Evolutionary conservation across 2,329 filamentous ascomycete genomes (phyloP), one percentile per base, ranked within the genome.

Genomic region (Sordariomycetes sp.): DNA sequence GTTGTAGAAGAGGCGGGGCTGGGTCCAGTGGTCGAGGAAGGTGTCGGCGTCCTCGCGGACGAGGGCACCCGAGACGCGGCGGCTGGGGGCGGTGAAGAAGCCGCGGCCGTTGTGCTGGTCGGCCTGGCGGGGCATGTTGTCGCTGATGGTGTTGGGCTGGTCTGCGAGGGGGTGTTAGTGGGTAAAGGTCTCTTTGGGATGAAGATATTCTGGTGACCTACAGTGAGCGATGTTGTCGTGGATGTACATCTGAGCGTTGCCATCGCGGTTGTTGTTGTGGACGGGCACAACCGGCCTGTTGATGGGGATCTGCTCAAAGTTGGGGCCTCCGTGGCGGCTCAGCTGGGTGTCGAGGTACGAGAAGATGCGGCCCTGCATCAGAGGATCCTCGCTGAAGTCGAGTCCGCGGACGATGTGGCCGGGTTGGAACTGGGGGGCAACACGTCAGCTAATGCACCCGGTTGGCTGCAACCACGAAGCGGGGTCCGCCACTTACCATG

Each of bases 1-100:
- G 73, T 92, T 92, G 73, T 84, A 92, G 73, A 94, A 94, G 1
- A 92, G 74, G 66, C 91, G 87, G 0, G 89, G 87, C 67, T 94
- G 89, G 54, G 79, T 84, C 69, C 81, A 81, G 66, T 92, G 87
- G 60, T 94, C 87, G 61, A 76, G 79, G 75, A 92, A 92, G 72
- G 92, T 92, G 62, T 77, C 77, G 61, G 82, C 87, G 65, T 80
- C 76, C 6, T 84, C 73, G 12, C 89, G 82, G 20, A 77, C 73
- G 73, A 94, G 92, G 66, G 88, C 82, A 2, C 87, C 87, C 4
- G 73, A 74, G 1, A 88, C 70, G 67, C 84, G 85, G 59, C 81
- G 72, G 0, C 69, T 70, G 0, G 83, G 86, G 53, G 90, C 86
- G 3, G 81, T 67, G 62, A 90, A 94, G 0, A 78, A 86, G 1